These are phyloP conservation scores for Berberis thunbergii DNA, from an alignment of 164 flowering plant genomes.

Conservation along the genomic window DNA sequence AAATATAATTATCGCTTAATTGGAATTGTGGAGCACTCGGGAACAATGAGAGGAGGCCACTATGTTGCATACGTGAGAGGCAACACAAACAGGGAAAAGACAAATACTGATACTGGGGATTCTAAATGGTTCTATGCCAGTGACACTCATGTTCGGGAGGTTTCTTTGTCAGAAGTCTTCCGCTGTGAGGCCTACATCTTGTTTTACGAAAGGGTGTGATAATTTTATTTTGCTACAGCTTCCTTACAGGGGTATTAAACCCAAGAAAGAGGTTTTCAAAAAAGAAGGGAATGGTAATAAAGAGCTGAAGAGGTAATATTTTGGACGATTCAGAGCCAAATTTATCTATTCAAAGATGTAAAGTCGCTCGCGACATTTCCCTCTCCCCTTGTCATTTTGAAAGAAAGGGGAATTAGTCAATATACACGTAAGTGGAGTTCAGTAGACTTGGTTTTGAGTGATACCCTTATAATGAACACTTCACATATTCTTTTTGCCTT, in stretches of 20 bases:
- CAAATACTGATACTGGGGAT: constrained; percentile 13
- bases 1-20: constrained; percentile 37
- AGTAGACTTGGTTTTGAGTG: no score
- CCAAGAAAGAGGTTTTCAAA: neutral
- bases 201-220: constrained; percentile 48
- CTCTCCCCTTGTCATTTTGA: no score
- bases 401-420: no score
- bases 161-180: constrained; percentile 63
- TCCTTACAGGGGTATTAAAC: neutral
- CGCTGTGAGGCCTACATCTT: constrained; percentile 79
- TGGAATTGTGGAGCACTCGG: constrained; percentile 88
- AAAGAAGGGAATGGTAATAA: neutral
- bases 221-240: neutral
- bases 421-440: no score
- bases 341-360: neutral
- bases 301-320: neutral
- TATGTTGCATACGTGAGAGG: constrained; percentile 86
- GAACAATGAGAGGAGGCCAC: constrained; percentile 89
- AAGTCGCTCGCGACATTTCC: no score
- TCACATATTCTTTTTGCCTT: no score
- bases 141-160: constrained; percentile 59
- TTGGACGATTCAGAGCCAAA: neutral
- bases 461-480: no score
- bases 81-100: constrained; percentile 16
- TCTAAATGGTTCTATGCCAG: constrained; percentile 68